Base-by-base conservation (phyloP, 2,329 filamentous ascomycete genomes). In the Clonostachys rosea region DNA sequence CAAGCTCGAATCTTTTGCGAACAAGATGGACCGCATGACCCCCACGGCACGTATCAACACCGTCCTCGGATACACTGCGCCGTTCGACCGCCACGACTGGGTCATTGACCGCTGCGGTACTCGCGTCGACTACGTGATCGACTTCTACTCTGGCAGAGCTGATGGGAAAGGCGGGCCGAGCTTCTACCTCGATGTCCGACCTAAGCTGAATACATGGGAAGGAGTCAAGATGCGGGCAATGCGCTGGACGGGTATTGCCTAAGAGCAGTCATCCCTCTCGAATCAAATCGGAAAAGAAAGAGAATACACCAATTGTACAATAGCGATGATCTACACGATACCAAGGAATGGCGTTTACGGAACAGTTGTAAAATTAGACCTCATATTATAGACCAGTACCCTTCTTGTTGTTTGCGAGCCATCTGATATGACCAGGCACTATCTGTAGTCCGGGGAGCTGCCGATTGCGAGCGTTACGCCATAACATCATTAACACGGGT, bases 71-170 rank as follows among this genome's bases (percentile, higher is more conserved):
- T 97, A 96, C 66, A 85, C 87, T 50, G 76, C 86, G 46, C 94
- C 94, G 2, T 99, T 99, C 66, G 94, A 99, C 69, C 78, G 94
- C 30, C 94, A 99, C 65, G 94, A 99, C 66, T 99, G 94, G 94
- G 84, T 96, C 20, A 86, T 99, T 35, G 91, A 99, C 68, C 78
- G 94, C 45, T 97, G 94, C 62, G 92, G 88, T 33, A 86, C 75
- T 17, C 82, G 81, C 59, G 72, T 99, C 43, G 94, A 97, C 59
- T 99, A 99, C 64, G 87, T 99, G 37, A 99, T 99, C 65, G 94
- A 99, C 68, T 99, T 99, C 59, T 99, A 99, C 63, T 84, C 90
- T 6, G 94, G 94, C 0, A 73, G 78, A 6, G 67, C 69, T 4
- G 64, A 62, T 17, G 61, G 59, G 24, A 60, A 62, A 33, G 34